These are phyloP conservation scores for Teunomyces tritomae DNA, from an alignment of 805 yeast species.

Conservation along the genomic window DNA sequence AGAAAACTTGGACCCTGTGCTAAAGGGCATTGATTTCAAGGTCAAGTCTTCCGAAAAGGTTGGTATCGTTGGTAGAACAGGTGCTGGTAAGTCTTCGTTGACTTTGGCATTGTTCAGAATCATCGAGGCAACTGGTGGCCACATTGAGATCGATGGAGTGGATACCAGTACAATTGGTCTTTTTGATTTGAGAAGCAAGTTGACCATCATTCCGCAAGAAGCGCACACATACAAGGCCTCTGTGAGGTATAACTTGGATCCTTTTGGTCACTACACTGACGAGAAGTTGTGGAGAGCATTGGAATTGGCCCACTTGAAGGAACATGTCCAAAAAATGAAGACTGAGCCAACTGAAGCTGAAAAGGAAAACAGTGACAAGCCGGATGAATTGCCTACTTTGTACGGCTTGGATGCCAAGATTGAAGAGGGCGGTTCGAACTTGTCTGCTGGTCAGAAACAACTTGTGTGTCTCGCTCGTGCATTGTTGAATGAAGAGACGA, in stretches of 20 bases:
- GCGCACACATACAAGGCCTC: slow-evolving; percentile 46
- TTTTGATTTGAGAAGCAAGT: slow-evolving; percentile 39
- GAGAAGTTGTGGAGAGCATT: slow-evolving; percentile 42
- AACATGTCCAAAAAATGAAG: slow-evolving; percentile 38
- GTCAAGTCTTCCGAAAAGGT: slow-evolving; percentile 39
- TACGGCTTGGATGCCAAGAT: slow-evolving; percentile 46
- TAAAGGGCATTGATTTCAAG: slow-evolving; percentile 35
- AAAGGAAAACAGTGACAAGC: slow-evolving; percentile 13
- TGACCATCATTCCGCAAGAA: slow-evolving; percentile 46
- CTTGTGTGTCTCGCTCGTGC: slow-evolving; percentile 81
- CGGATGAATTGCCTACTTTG: slow-evolving; percentile 19
- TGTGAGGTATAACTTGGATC: slow-evolving; percentile 41
- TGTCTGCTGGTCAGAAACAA: slow-evolving; percentile 53
- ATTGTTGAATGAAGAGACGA: slow-evolving; percentile 54
- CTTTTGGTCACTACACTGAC: slow-evolving; percentile 32
- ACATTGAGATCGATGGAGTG: slow-evolving; percentile 34
- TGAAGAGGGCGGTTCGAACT: slow-evolving; percentile 46
- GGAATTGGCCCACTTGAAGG: slow-evolving; percentile 42
- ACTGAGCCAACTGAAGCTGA: slow-evolving; percentile 30
- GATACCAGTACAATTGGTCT: slow-evolving; percentile 38
- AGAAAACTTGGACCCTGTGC: slow-evolving; percentile 43
- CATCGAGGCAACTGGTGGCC: slow-evolving; percentile 37
- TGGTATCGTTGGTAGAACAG: slow-evolving; percentile 47
- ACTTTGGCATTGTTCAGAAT: slow-evolving; percentile 44
- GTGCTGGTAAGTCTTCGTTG: slow-evolving; percentile 46